These are phyloP conservation scores for Boletus rubescentipes DNA, from an alignment of 768 basidiomycete genomes.

Conservation along the genomic window DNA sequence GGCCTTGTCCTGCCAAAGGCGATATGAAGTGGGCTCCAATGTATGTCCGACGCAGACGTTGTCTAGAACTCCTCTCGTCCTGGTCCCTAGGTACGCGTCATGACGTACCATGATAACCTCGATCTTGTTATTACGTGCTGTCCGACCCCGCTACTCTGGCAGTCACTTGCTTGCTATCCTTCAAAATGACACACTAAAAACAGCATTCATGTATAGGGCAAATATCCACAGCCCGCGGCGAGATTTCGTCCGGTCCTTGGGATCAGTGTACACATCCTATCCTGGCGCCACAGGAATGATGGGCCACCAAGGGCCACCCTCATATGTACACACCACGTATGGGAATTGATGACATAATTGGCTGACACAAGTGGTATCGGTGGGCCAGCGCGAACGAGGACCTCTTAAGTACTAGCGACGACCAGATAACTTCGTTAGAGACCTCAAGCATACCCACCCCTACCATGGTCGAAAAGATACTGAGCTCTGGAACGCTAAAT, in stretches of 20 bases:
- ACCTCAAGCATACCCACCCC: background rate
- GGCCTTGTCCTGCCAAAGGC: conserved; percentile 10
- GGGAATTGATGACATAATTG: conserved; percentile 25
- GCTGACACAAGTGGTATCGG: too few relatives aligned
- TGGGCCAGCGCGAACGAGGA: background rate
- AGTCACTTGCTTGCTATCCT: background rate
- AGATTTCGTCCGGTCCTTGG: background rate
- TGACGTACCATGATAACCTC: conserved; percentile 7
- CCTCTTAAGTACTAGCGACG: background rate
- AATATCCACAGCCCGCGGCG: conserved; percentile 2
- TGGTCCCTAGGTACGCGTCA: conserved; percentile 5
- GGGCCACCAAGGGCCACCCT: too few relatives aligned
- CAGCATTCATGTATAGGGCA: too few relatives aligned
- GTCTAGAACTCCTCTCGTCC: conserved; percentile 1
- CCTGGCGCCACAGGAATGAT: conserved; percentile 17
- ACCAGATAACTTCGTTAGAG: background rate
- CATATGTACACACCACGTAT: background rate
- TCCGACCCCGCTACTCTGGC: background rate
- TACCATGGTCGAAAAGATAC: conserved; percentile 41
- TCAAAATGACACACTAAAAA: background rate
- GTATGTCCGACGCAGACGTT: conserved; percentile 3
- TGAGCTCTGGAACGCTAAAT: conserved; percentile 64
- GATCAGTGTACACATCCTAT: background rate
- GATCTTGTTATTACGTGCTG: conserved; percentile 8
- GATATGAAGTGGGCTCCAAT: background rate